Evolutionary conservation across 1,284 basidiomycete genomes (phyloP), one percentile per base, ranked within the genome.

Genomic region (Tranzscheliella williamsii): DNA sequence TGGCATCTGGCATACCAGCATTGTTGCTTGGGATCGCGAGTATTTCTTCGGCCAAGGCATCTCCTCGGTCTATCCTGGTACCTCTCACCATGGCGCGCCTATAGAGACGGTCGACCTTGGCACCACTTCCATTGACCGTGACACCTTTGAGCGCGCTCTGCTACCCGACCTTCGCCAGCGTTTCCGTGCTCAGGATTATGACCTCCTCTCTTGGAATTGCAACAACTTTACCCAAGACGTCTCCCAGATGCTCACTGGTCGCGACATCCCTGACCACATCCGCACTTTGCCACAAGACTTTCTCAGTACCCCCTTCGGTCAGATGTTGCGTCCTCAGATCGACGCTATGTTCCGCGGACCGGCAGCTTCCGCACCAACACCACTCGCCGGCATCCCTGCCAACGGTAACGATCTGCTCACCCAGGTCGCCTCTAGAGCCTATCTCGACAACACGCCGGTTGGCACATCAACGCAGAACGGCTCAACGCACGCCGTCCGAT

Each of bases 41-140:
- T 81, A 90, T 38, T 93, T 89, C 71, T 95, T 91, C 75, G 91
- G 91, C 1, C 89, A 86, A 70, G 92, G 91, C 6, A 90, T 95
- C 46, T 79, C 70, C 66, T 81, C 81, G 21, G 83, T 85, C 0
- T 57, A 85, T 80, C 38, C 49, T 35, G 54, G 72, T 18, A 34
- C 24, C 4, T 51, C 64, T 8, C 72, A 78, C 41, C 88, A 91
- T 78, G 91, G 91, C 3, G 78, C 80, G 38, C 91, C 91, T 0
- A 66, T 89, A 24, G 85, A 88, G 65, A 79, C 88, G 0, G 76
- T 91, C 58, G 86, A 91, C 54, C 84, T 92, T 75, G 92, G 91
- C 27, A 84, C 86, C 73, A 94, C 91, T 0, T 81, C 83, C 0
- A 82, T 94, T 72, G 91, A 94, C 68, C 82, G 88, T 73, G 86